Base-by-base conservation (phyloP, 352 stramenopile genomes). In the Blastocystis sp. region DNA sequence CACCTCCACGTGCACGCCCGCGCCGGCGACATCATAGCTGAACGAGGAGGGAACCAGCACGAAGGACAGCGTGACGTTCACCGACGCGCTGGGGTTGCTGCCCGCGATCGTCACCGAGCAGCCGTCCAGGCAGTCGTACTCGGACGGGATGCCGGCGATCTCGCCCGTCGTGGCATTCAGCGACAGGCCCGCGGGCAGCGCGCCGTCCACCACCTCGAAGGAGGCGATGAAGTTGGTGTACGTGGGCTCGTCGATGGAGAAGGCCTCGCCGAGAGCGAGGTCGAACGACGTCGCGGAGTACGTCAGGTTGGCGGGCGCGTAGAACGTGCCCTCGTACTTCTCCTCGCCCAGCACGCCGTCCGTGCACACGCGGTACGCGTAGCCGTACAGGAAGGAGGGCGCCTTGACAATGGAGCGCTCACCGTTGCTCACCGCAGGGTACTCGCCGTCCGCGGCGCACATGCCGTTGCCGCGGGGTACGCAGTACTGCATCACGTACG, bases 351-450 rank as follows among this genome's bases (percentile, higher is more conserved):
- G 29, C 9, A 37, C 45, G 3, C 31, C n/a, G 21, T 45, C 55
- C 13, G 70, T 80, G 41, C 78, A 88, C 62, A 45, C 50, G 37
- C 78, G 62, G 37, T 88, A 88, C 31, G 78, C 45, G 33, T 88
- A 88, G 13, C 78, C 78, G 37, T 88, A 50, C 24, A 74, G 62
- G 39, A 45, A 80, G 24, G 70, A 24, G 55, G 78, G 78, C 33
- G 51, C 70, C 35, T 35, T 50, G 31, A 24, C 50, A 33, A 78
- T 41, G 0, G 62, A 78, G 13, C 62, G 62, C 78, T 88, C 45
- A 24, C 78, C 78, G 59, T 82, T 41, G 41, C 39, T 41, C 26
- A 59, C 59, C 19, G 61, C 37, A 26, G 78, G 78, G n/a, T 88
- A 88, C 3, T 88, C 51, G 16, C 78, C 78, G 24, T 45, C 41